Evolutionary conservation across 2,329 filamentous ascomycete species (phyloP), one percentile per base, ranked within the genome.

Genomic region (Aureobasidium sp.): DNA sequence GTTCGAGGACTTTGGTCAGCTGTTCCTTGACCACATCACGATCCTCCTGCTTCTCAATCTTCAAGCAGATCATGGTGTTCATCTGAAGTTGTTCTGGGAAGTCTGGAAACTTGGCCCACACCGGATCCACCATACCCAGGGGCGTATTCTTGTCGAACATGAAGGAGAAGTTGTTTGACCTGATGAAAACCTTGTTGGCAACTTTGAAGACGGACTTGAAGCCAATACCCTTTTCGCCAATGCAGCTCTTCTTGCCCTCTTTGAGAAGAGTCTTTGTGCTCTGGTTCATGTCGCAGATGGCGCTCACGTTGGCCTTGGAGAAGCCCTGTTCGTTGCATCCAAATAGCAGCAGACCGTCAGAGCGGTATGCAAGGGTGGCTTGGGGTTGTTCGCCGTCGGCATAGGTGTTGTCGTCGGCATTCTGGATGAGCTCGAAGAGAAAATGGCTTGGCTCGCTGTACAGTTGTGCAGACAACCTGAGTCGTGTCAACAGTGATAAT

Each of bases 391-490:
- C 51, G 34, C 29, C 63, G 5, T 47, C 44, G 8, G 31, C 44
- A 65, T 78, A 83, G 12, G 62, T 61, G 62, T 82, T 82, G 67
- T 83, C 80, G 48, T 84, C 81, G 5, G 80, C 79, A 66, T 84
- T 84, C 64, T 83, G 81, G 0, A 84, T 73, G 0, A 84, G 67
- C 67, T 84, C 81, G 37, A 81, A 79, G 0, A 84, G 69, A 64
- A 83, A 84, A 36, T 78, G 74, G 0, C 78, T 72, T 2, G 68
- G 63, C 15, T 66, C 71, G 34, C 67, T 66, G 62, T 78, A 75
- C 5, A 76, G 67, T 48, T 75, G 62, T n/a, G 6, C 44, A 3
- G 61, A 53, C 15, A 62, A 15, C 1, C 60, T 62, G n/a, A 17
- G 27, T n/a, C 11, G 22, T 20, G 34, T 51, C 34, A 55, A 27